Evolutionary conservation across 352 stramenopile genomes (phyloP).

Genomic region (Phytophthora uliginosa): DNA sequence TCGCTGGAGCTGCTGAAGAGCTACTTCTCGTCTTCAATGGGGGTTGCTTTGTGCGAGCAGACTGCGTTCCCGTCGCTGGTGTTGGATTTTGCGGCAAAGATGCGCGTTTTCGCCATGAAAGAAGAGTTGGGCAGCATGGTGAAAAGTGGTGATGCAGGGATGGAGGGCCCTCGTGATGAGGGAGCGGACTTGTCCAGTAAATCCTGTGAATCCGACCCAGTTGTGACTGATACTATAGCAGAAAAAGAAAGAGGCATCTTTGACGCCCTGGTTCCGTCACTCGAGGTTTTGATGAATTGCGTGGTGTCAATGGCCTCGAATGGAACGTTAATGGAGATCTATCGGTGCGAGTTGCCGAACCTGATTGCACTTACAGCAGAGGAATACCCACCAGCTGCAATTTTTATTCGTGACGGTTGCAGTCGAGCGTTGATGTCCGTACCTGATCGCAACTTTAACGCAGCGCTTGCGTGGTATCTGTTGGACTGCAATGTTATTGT

Average conservation of each 20-base stretch:
- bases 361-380: constrained; percentile 70
- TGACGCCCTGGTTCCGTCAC: constrained; percentile 39
- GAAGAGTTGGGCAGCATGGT: constrained; percentile 52
- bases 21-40: constrained; percentile 62
- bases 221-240: neutral
- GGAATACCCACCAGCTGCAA: constrained; percentile 59
- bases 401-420: constrained; percentile 61
- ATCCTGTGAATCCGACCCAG: neutral
- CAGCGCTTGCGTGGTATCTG: constrained; percentile 80
- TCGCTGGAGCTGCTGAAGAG: constrained; percentile 48
- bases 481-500: constrained; percentile 69
- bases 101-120: constrained; percentile 56
- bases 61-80: constrained; percentile 75
- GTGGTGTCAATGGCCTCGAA: constrained; percentile 67
- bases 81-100: constrained; percentile 71
- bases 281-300: constrained; percentile 73
- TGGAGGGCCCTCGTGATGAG: neutral
- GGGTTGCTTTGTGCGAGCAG: constrained; percentile 69
- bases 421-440: constrained; percentile 56
- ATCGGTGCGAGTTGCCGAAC: constrained; percentile 78
- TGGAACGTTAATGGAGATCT: constrained; percentile 61
- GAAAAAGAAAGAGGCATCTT: neutral
- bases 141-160: neutral
- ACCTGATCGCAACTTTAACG: constrained; percentile 74
- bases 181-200: neutral